Base-by-base conservation (phyloP, 2,329 filamentous ascomycete genomes). In the Teratosphaeria destructans region DNA sequence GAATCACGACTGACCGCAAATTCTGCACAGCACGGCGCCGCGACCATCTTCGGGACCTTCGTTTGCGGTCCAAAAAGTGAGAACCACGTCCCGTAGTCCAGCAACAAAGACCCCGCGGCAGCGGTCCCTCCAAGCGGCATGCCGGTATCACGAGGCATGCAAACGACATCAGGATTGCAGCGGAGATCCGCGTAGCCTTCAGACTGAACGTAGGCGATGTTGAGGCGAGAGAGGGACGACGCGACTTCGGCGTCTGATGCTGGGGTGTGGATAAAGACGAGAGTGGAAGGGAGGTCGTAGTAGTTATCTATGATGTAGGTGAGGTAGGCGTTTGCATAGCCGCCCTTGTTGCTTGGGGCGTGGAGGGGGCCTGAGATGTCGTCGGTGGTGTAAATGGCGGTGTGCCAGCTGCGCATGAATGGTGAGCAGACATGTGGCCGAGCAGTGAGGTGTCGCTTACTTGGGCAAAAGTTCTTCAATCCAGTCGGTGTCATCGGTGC, bases 1-100 rank as follows among this genome's bases (percentile, higher is more conserved):
- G 77, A 77, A 57, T 76, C 75, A 52, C 71, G 73, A 0, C 78
- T 79, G 1, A 78, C 78, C 0, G 77, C 80, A 64, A 82, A 82
- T 62, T 82, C 81, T 3, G 80, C 79, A 61, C 81, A 82, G 64
- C 80, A 83, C 32, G 77, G 78, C 3, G 77, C 76, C 0, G 78
- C 79, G 10, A 83, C 76, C 34, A 69, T 67, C 14, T 73, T 63
- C 0, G 80, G 80, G 0, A 77, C 68, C 12, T 43, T 43, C 12
- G 12, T 43, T 12, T 14, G 2, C 10, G 37, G 37, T 5, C 37
- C 37, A 43, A 43, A 43, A n/a, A 43, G 37, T n/a, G 37, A n/a
- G 12, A 43, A n/a, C 37, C 37, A 43, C 11, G 37, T 43, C 37
- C 12, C 10, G 12, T 43, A 14, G 5, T 43, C 12, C 12, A 43